These are phyloP conservation scores for Suillus sp. DNA, from an alignment of 768 basidiomycete species.

Conservation along the genomic window DNA sequence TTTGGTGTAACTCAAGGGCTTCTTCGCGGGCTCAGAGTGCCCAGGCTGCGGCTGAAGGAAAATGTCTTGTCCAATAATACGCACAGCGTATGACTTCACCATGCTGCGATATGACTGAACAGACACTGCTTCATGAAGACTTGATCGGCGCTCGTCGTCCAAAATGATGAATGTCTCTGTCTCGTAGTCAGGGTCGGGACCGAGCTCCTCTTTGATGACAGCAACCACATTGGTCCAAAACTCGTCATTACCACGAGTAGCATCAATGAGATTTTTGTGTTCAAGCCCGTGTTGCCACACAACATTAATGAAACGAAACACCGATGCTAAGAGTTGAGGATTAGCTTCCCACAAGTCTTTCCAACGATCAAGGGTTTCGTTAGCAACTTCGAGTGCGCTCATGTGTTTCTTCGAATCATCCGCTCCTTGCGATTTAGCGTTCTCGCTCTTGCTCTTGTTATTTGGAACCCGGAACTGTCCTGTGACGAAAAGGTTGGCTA, in stretches of 20 bases:
- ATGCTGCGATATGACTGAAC: constrained; percentile 68
- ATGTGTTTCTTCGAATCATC: constrained; percentile 37
- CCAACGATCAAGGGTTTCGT: constrained; percentile 69
- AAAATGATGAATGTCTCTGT: constrained; percentile 48
- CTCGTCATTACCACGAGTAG: constrained; percentile 52
- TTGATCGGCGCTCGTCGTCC: constrained; percentile 45
- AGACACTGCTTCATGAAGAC: constrained; percentile 61
- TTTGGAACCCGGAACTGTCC: constrained; percentile 64
- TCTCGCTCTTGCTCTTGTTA: constrained; percentile 40
- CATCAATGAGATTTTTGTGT: constrained; percentile 60
- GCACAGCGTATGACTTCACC: constrained; percentile 73
- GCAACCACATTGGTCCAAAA: constrained; percentile 75
- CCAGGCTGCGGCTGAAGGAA: constrained; percentile 54
- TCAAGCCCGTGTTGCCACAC: constrained; percentile 83
- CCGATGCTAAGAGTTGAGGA: constrained; percentile 71
- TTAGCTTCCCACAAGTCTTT: constrained; percentile 75
- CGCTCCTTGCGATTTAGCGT: constrained; percentile 23
- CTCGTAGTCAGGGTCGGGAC: constrained; percentile 70
- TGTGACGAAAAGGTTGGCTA: constrained; percentile 76
- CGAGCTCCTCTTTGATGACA: constrained; percentile 68
- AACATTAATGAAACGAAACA: constrained; percentile 73
- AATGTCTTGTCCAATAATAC: constrained; percentile 75
- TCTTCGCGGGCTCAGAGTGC: constrained; percentile 39
- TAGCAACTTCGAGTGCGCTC: constrained; percentile 70
- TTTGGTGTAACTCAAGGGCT: constrained; percentile 61